Base-by-base conservation (phyloP, 192 early-diverging fungal genomes). In the Thamnidium elegans region DNA sequence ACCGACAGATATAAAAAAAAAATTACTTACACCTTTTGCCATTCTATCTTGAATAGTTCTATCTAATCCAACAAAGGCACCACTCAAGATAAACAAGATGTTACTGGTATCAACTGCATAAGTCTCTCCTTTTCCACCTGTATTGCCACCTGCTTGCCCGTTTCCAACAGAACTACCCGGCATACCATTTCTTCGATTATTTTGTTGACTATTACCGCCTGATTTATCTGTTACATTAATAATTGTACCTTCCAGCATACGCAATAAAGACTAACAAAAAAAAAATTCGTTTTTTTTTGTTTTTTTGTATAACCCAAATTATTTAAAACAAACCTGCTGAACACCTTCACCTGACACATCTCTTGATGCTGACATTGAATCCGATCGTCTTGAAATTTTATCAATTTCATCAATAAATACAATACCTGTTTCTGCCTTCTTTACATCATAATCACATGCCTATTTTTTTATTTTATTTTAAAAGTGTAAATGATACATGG, bases 311-410 rank as follows among this genome's bases (percentile, higher is more conserved):
- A 39, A 39, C 5, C 36, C 26, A 26, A 39, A 10, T 39, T 23
- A 10, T 39, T 23, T 39, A 46, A 10, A 19, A 9, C 15, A 20
- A 58, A 66, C 71, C 65, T 94, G 93, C 69, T 94, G 93, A 26
- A 94, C 93, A 15, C 93, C 93, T 73, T 94, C 93, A 65, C 93
- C 93, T n/a, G 92, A 92, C 0, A 94, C 93, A 71, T 94, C 93
- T 50, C 89, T 89, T 31, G 89, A 87, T 50, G 87, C 84, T 0
- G 87, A 85, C 65, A 80, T 79, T 3, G 87, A 78, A 68, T 94
- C 92, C 0, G 88, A 80, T 62, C 89, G 79, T 53, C 87, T 79
- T n/a, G 93, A 87, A 62, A 94, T 90, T 74, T 94, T 94, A 79
- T 94, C 93, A 51, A 94, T 92, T 72, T 94, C 93, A 65, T 94